Conservation (phyloP, 352 stramenopile species). For the Phytophthora pistaciae region DNA sequence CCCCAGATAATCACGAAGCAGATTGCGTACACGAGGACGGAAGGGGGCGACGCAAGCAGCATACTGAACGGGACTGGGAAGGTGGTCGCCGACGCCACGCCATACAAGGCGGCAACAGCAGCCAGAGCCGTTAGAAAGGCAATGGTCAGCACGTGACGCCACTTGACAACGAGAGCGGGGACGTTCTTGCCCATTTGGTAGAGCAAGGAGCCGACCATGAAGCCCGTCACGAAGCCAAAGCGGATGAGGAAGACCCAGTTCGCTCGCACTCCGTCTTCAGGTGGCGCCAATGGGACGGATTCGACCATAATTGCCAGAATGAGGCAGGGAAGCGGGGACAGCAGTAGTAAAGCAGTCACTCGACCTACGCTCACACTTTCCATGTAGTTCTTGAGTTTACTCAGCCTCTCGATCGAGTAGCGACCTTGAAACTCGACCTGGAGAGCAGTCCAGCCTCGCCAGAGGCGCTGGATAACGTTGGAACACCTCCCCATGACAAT, state of each 20-base stretch:
- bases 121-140: constrained; percentile 4
- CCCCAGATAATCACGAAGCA: constrained; percentile 30
- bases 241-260: constrained; percentile 32
- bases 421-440: constrained; percentile 41
- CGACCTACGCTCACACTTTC: neutral
- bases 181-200: constrained; percentile 25
- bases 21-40: constrained; percentile 15
- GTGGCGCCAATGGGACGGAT: constrained; percentile 8
- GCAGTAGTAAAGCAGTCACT: constrained; percentile 11
- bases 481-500: neutral
- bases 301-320: constrained; percentile 23
- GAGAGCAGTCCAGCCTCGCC: constrained; percentile 15
- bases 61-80: constrained; percentile 29
- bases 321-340: constrained; percentile 19
- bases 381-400: constrained; percentile 17
- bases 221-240: constrained; percentile 5
- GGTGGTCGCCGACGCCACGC: constrained; percentile 11
- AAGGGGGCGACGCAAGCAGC: constrained; percentile 18
- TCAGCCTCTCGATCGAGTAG: constrained; percentile 33
- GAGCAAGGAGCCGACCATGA: constrained; percentile 20
- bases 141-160: constrained; percentile 14
- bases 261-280: constrained; percentile 11
- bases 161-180: constrained; percentile 13
- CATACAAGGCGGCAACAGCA: constrained; percentile 13
- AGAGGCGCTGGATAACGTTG: neutral